Conservation (phyloP, 2,329 filamentous ascomycete genomes). For the Clarireedia monteithiana region DNA sequence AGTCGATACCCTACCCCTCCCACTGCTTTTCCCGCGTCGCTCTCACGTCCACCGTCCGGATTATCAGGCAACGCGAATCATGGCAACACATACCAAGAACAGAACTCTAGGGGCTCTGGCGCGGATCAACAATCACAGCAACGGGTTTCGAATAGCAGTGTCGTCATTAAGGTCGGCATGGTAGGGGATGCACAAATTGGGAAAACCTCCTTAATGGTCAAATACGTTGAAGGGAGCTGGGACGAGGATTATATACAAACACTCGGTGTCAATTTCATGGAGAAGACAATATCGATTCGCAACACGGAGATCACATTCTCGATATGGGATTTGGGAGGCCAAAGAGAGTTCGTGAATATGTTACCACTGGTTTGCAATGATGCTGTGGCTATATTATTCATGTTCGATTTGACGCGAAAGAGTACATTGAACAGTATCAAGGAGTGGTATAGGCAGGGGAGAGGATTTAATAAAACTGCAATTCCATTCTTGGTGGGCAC, state of each 20-base stretch:
- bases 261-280: constrained; percentile 98
- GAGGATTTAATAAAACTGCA: constrained; percentile 99
- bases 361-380: constrained; percentile 98
- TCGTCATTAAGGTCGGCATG: constrained; percentile 99
- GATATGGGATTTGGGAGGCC: constrained; percentile 96
- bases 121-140: constrained; percentile 12
- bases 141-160: constrained; percentile 48
- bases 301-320: constrained; percentile 99
- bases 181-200: constrained; percentile 98
- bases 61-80: constrained; percentile 27
- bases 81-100: constrained; percentile 28
- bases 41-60: constrained; percentile 29
- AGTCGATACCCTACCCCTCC: constrained; percentile 28
- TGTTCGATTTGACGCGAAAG: constrained; percentile 98
- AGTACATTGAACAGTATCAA: constrained; percentile 99
- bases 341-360: constrained; percentile 99
- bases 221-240: constrained; percentile 99
- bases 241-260: constrained; percentile 99
- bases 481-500: constrained; percentile 96
- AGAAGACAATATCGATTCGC: constrained; percentile 98
- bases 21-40: constrained; percentile 25
- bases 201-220: constrained; percentile 99
- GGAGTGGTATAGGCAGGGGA: constrained; percentile 96
- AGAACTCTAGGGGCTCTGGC: constrained; percentile 24
- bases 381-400: constrained; percentile 96